Evolutionary conservation across 2,329 filamentous ascomycete species (phyloP).

Genomic region (Diaporthe ilicicola): DNA sequence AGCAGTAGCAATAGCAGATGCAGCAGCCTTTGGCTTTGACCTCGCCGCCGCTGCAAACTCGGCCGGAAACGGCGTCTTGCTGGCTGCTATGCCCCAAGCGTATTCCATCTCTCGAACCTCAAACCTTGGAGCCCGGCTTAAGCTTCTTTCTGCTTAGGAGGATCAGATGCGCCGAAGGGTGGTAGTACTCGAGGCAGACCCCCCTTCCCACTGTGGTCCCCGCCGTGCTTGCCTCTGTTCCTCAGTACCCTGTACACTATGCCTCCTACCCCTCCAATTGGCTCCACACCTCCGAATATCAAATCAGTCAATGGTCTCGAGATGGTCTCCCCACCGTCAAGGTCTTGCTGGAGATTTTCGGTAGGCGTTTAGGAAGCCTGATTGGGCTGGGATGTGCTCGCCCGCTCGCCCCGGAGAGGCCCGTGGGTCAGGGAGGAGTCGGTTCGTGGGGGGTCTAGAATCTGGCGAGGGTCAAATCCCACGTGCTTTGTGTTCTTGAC

Average conservation of each 20-base stretch:
- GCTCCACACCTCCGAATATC: slow-evolving; percentile 3
- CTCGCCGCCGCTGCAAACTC: slow-evolving; percentile 24
- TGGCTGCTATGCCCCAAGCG: slow-evolving; percentile 33
- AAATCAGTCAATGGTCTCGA: slow-evolving; percentile 12
- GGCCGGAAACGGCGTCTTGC: slow-evolving; percentile 31
- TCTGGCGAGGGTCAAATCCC: slow-evolving; percentile 17
- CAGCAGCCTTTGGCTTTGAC: slow-evolving; percentile 6
- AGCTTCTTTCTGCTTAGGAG: slow-evolving; percentile 15
- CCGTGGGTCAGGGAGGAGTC: slow-evolving; percentile 4
- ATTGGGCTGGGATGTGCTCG: neutral
- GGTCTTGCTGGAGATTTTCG: slow-evolving; percentile 11
- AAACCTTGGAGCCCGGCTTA: slow-evolving; percentile 11
- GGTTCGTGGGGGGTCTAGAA: neutral
- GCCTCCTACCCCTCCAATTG: too few relatives aligned
- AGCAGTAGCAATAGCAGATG: too few relatives aligned
- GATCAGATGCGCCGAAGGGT: neutral
- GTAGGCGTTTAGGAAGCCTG: neutral
- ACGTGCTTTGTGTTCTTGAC: neutral
- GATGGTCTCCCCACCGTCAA: slow-evolving; percentile 15
- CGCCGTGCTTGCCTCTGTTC: too few relatives aligned
- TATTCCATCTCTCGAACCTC: slow-evolving; percentile 29
- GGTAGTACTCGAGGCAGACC: slow-evolving; percentile 7
- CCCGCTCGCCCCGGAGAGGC: slow-evolving; percentile 14
- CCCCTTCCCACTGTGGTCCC: neutral
- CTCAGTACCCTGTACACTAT: too few relatives aligned